phyloP scores from a whole-genome alignment of 163 green algal species.

The Scenedesmus sp. region DNA sequence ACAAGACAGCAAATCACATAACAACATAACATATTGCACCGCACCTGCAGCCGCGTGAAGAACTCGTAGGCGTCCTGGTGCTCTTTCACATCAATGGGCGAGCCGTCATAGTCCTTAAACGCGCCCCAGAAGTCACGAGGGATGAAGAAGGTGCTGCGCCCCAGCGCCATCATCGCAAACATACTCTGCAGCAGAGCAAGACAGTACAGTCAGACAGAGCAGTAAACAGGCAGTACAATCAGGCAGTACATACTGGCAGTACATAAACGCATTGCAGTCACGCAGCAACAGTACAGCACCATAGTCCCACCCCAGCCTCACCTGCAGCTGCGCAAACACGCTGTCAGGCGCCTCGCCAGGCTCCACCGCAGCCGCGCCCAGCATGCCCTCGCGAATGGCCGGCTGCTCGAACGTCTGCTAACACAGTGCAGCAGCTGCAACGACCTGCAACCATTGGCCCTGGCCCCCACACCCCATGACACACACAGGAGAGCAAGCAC shows the following conservation, averaged over 20 bases:
- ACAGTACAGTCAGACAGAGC: background rate
- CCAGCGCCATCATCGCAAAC: constrained; percentile 82
- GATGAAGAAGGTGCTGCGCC: constrained; percentile 62
- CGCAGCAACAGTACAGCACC: background rate
- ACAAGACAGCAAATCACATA: background rate
- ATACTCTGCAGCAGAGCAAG: constrained; percentile 69
- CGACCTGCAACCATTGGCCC: too few relatives aligned
- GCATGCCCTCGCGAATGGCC: constrained; percentile 75
- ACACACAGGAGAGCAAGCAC: too few relatives aligned
- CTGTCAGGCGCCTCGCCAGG: background rate
- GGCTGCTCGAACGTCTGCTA: constrained; percentile 14
- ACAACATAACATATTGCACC: background rate
- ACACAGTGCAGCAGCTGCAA: background rate
- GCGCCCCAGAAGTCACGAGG: constrained; percentile 86
- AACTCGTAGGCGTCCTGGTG: constrained; percentile 97
- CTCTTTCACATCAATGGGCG: constrained; percentile 89
- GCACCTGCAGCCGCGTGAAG: constrained; percentile 85
- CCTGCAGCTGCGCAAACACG: constrained; percentile 57
- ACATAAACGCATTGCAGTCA: background rate
- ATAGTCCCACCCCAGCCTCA: background rate
- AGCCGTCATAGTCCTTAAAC: constrained; percentile 95
- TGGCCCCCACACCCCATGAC: too few relatives aligned
- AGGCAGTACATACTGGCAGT: background rate
- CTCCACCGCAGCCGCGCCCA: constrained; percentile 60
- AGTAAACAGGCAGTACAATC: background rate